Base-by-base conservation (phyloP, 192 early-diverging fungal species). In the Thamnidium elegans region DNA sequence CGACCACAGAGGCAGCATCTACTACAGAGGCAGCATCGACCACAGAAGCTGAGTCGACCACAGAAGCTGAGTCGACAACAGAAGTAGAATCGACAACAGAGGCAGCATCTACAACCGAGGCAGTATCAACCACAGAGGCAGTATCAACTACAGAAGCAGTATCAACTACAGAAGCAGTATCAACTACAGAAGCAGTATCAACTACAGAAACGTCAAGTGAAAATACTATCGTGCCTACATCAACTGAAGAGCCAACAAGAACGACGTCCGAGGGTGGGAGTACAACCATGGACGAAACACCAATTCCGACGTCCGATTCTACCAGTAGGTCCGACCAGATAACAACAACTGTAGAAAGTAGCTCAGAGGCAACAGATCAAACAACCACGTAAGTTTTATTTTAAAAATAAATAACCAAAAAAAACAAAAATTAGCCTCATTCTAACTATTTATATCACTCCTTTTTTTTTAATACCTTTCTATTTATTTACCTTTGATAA, bases 271-370 rank as follows among this genome's bases (percentile, higher is more conserved):
- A 26, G 26, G 26, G 1, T 2, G 14, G 14, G 5, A 31, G 31
- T 14, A 23, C 53, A n/a, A 54, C 23, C 26, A 54, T 31, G 4
- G 20, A 14, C 26, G 53, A 54, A 54, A 19, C 50, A 5, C 15
- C 3, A 7, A 54, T n/a, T 7, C 23, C 52, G 3, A 31, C 26
- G 5, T 39, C 55, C 31, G 55, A 30, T 34, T 34, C 30, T 55
- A 55, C 31, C 6, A 55, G n/a, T n/a, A n/a, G n/a, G 54, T 55
- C 55, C 32, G 55, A 55, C 30, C 30, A 17, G 6, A 30, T 26
- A 31, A 55, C 30, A 34, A 55, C 54, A 55, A 55, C 54, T n/a
- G 54, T 30, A 26, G 15, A 36, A 3, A 36, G 34, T 36, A 36
- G 34, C 3, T 3, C 34, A 23, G 53, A 55, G 32, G 19, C 47